phyloP scores from a whole-genome alignment of 2,329 filamentous ascomycete species.

The Ascochyta pisi region DNA sequence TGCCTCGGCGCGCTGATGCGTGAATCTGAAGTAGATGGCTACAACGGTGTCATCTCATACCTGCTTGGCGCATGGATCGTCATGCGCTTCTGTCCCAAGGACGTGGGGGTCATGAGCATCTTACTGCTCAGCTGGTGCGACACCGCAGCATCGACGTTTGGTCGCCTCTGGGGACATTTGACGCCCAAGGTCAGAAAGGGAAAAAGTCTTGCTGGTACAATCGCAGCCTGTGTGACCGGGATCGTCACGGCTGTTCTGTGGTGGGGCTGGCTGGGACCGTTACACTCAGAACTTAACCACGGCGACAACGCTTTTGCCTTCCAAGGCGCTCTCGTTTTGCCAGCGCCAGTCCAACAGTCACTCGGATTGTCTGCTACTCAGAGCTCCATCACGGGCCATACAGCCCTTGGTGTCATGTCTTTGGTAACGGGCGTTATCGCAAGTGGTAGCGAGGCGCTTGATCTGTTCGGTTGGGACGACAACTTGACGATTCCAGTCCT shows the following conservation, averaged over 20 bases:
- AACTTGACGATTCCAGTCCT: constrained; percentile 96
- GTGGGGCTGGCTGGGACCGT: constrained; percentile 84
- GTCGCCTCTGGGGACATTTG: constrained; percentile 85
- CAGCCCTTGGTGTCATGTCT: constrained; percentile 82
- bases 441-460: constrained; percentile 86
- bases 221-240: constrained; percentile 83
- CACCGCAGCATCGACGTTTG: constrained; percentile 94
- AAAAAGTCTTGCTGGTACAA: constrained; percentile 89
- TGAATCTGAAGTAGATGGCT: constrained; percentile 91
- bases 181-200: constrained; percentile 84
- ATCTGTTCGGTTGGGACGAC: constrained; percentile 94
- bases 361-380: constrained; percentile 67
- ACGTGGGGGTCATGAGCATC: constrained; percentile 87
- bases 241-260: constrained; percentile 84
- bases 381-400: constrained; percentile 69
- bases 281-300: constrained; percentile 42
- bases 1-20: constrained; percentile 91
- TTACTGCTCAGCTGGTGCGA: constrained; percentile 97
- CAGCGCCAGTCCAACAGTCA: constrained; percentile 62
- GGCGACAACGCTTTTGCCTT: constrained; percentile 76
- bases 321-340: constrained; percentile 75
- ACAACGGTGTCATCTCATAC: constrained; percentile 98
- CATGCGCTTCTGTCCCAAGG: constrained; percentile 88
- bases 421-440: constrained; percentile 88
- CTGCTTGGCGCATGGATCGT: constrained; percentile 88